Percentiles rank a stretch among this genome's conserved stretches.
phyloP scores from a whole-genome alignment of 2,329 filamentous ascomycete genomes.

The Orbilia quercus region DNA sequence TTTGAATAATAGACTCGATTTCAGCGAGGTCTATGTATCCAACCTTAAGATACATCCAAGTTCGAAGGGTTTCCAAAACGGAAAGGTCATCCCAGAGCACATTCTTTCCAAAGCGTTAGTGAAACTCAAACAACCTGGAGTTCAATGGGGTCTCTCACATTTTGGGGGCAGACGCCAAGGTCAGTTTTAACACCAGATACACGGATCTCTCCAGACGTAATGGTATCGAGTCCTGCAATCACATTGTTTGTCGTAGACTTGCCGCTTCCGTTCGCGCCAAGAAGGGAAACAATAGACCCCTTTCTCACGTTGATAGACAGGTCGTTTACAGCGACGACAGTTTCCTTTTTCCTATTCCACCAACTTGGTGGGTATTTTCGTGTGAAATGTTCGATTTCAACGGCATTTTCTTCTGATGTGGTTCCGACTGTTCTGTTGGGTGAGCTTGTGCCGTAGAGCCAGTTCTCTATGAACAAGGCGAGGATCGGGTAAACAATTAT shows the following conservation, averaged over 20 bases:
- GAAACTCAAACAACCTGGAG: background rate
- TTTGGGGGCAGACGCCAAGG: constrained; percentile 85
- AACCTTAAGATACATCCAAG: constrained; percentile 86
- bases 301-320: constrained; percentile 77
- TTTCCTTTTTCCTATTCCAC: constrained; percentile 66
- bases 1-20: constrained; percentile 72
- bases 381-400: constrained; percentile 77
- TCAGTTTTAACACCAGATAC: constrained; percentile 54
- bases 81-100: constrained; percentile 91
- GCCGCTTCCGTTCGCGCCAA: constrained; percentile 89
- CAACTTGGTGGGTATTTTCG: constrained; percentile 78
- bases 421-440: constrained; percentile 64
- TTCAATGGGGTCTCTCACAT: constrained; percentile 28
- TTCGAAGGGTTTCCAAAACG: constrained; percentile 82
- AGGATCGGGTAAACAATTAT: constrained; percentile 81
- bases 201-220: constrained; percentile 79
- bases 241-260: constrained; percentile 91
- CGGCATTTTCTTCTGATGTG: constrained; percentile 67
- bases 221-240: constrained; percentile 82
- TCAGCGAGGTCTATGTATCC: constrained; percentile 69
- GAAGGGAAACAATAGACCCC: constrained; percentile 85
- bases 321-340: constrained; percentile 81
- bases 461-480: constrained; percentile 78
- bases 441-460: constrained; percentile 74
- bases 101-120: constrained; percentile 71